These are phyloP conservation scores for Xylogone sp. DNA, from an alignment of 2,329 filamentous ascomycete species.

Conservation along the genomic window DNA sequence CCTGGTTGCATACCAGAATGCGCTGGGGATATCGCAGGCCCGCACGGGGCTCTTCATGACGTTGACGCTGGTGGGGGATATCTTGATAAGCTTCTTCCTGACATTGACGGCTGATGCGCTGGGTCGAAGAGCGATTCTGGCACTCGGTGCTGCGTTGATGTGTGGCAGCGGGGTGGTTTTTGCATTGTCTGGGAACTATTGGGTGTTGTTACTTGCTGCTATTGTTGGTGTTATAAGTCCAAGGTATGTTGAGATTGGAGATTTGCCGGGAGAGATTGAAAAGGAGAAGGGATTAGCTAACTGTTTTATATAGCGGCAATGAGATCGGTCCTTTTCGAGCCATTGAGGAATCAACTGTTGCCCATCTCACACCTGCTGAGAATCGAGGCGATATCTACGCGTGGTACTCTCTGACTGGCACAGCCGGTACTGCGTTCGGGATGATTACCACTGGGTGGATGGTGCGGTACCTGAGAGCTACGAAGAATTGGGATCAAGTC, in stretches of 20 bases:
- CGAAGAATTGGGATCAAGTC: constrained; percentile 38
- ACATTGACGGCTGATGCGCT: constrained; percentile 55
- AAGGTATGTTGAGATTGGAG: constrained; percentile 29
- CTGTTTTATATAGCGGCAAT: constrained; percentile 43
- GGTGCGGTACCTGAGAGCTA: constrained; percentile 44
- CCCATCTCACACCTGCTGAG: constrained; percentile 46
- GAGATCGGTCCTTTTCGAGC: constrained; percentile 62
- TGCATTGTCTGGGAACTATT: constrained; percentile 48
- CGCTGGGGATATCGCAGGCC: constrained; percentile 45
- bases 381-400: constrained; percentile 54
- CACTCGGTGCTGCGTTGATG: constrained; percentile 53
- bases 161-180: constrained; percentile 52
- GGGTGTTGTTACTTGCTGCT: constrained; percentile 53
- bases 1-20: constrained; percentile 51
- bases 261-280: too few relatives aligned
- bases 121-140: constrained; percentile 51
- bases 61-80: constrained; percentile 57
- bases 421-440: constrained; percentile 57
- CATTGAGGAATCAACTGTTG: constrained; percentile 57
- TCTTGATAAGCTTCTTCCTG: constrained; percentile 53
- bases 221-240: constrained; percentile 61
- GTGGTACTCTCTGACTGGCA: constrained; percentile 58
- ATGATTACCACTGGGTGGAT: constrained; percentile 57
- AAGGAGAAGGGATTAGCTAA: too few relatives aligned
- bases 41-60: constrained; percentile 63